Base-by-base conservation (phyloP, 352 stramenopile species). In the Plasmopara viticola region DNA sequence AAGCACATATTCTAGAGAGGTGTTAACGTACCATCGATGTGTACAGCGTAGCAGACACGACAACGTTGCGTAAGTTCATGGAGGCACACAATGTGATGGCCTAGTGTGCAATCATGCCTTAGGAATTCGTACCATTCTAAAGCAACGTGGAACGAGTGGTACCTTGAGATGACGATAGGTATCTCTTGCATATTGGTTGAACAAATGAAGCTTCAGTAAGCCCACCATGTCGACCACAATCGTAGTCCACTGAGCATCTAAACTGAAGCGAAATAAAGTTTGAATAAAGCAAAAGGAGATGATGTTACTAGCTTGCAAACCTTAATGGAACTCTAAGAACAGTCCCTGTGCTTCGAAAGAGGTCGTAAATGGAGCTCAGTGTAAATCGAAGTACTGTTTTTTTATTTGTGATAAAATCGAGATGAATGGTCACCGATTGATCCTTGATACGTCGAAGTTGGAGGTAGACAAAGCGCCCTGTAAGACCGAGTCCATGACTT, bases 381-480 rank as follows among this genome's bases (percentile, higher is more conserved):
- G 78, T 87, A 51, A 89, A 78, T 4, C 82, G 70, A 30, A 92
- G 56, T 6, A 53, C 46, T 5, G 56, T 80, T 51, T 89, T 89
- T 58, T 89, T 90, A 45, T 45, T 62, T 20, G 82, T 90, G 8
- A 83, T 54, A 17, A 87, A 60, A 33, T 90, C 82, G 29, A 92
- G 57, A 53, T 92, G 79, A 29, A 92, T 69, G 12, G 71, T 88
- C 38, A 72, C 56, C 0, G 74, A 68, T 29, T 72, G 48, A 9
- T 72, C 64, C 39, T 58, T 53, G 6, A 82, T 48, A 4, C 49
- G 39, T n/a, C 55, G 39, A 37, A 89, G 56, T 65, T 89, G 75
- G n/a, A 91, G 60, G 56, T 84, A 91, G 5, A 77, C 59, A 51
- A 77, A 91, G 40, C 78, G 69, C 0, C 80, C 80, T 6, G 72